These are phyloP conservation scores for Prunus padus DNA, from an alignment of 306 rosid genomes.

Conservation along the genomic window DNA sequence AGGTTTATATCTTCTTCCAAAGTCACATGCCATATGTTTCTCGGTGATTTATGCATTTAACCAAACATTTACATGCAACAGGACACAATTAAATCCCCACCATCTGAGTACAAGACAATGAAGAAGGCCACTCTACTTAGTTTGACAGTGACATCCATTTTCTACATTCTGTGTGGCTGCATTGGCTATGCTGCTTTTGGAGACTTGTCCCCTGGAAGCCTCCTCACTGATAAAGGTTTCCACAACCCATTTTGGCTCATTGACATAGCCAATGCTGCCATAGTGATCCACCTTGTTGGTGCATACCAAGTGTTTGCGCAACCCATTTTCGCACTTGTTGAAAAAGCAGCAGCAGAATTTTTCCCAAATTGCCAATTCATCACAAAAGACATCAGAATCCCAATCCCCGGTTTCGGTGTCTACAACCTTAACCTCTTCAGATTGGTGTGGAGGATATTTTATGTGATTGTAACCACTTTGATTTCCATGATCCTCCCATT, in stretches of 20 bases:
- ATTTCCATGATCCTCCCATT: too few species aligned
- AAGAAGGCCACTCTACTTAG: slow-evolving; percentile 48
- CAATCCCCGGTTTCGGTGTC: not conserved
- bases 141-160: slow-evolving; percentile 48
- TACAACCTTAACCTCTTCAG: slow-evolving; percentile 58
- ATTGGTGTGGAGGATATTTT: slow-evolving; percentile 55
- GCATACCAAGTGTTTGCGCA: slow-evolving; percentile 73
- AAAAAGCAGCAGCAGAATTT: slow-evolving; percentile 26
- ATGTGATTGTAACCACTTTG: slow-evolving; percentile 32
- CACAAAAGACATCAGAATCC: slow-evolving; percentile 36
- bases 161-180: slow-evolving; percentile 76
- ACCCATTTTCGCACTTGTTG: slow-evolving; percentile 57
- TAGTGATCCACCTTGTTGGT: slow-evolving; percentile 70
- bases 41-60: not conserved
- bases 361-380: slow-evolving; percentile 45
- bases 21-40: not conserved
- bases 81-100: slow-evolving; percentile 64
- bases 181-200: slow-evolving; percentile 73
- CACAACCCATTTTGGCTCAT: slow-evolving; percentile 62
- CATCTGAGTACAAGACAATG: slow-evolving; percentile 68
- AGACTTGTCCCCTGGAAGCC: slow-evolving; percentile 61
- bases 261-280: slow-evolving; percentile 72
- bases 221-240: slow-evolving; percentile 59
- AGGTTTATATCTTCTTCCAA: slow-evolving; percentile 38
- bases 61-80: slow-evolving; percentile 19